phyloP scores from a whole-genome alignment of 495 filamentous ascomycete genomes.

The Letharia columbiana region DNA sequence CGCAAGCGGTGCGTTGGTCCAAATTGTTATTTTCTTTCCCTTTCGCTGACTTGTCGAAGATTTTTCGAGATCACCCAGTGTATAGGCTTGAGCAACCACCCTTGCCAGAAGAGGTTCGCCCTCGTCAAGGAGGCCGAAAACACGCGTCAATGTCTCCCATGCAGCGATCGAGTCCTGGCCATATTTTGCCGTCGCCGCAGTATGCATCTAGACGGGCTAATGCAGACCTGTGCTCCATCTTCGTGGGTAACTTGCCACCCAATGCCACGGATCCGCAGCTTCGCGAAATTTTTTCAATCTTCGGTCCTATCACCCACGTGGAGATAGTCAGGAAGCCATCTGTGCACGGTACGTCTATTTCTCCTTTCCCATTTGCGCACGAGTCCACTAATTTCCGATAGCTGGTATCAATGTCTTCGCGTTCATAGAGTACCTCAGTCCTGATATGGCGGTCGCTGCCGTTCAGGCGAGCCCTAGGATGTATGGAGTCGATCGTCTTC shows the following conservation, averaged over 20 bases:
- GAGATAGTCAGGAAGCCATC: slow-evolving; percentile 34
- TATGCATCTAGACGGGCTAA: slow-evolving; percentile 23
- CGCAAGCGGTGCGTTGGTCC: slow-evolving; percentile 25
- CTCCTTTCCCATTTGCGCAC: slow-evolving; percentile 3
- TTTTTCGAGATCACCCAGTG: slow-evolving; percentile 22
- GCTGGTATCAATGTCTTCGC: slow-evolving; percentile 37
- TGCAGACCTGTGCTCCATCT: slow-evolving; percentile 43
- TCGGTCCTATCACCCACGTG: slow-evolving; percentile 36
- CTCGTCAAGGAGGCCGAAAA: slow-evolving; percentile 12
- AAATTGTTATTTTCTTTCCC: background rate
- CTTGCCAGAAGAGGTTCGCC: slow-evolving; percentile 18
- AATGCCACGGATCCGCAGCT: slow-evolving; percentile 34
- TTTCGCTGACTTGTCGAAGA: slow-evolving; percentile 17
- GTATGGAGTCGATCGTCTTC: slow-evolving; percentile 19
- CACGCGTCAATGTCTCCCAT: slow-evolving; percentile 10
- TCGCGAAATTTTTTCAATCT: slow-evolving; percentile 30
- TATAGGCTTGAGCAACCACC: slow-evolving; percentile 27
- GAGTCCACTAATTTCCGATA: slow-evolving; percentile 6
- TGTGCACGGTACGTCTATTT: slow-evolving; percentile 27
- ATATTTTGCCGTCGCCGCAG: slow-evolving; percentile 11
- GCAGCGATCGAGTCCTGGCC: slow-evolving; percentile 13
- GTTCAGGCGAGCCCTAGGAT: slow-evolving; percentile 24
- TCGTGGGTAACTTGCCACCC: slow-evolving; percentile 41
- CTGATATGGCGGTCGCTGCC: slow-evolving; percentile 33
- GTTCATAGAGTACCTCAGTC: slow-evolving; percentile 43